Evolutionary conservation across 1,284 basidiomycete species (phyloP).

Genomic region (Apiotrichum laibachii): DNA sequence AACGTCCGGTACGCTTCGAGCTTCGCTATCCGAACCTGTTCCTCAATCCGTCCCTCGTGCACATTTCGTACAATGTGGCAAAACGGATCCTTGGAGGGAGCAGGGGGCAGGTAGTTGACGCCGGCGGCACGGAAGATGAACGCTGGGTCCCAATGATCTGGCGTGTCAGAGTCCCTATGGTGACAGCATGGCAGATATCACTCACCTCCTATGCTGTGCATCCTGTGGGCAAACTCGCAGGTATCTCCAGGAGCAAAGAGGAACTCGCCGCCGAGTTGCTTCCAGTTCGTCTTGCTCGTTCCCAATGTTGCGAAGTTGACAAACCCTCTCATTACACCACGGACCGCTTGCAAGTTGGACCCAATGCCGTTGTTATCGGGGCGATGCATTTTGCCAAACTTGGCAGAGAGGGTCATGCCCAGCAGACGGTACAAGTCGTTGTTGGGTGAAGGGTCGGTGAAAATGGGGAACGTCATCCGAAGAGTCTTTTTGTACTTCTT

Average conservation of each 20-base stretch:
- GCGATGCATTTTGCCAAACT: not conserved
- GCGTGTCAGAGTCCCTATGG: too few species aligned
- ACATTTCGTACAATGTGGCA: not conserved
- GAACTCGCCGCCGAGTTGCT: conserved; percentile 51
- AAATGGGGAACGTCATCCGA: conserved; percentile 47
- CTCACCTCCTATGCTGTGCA: conserved; percentile 22
- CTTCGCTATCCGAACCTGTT: not conserved
- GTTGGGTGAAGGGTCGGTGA: conserved; percentile 31
- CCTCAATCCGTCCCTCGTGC: not conserved
- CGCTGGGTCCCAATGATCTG: not conserved
- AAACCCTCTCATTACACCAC: conserved; percentile 42
- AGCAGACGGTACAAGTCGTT: conserved; percentile 42
- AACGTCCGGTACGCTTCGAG: not conserved
- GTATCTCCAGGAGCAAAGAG: conserved; percentile 37
- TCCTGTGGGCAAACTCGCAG: conserved; percentile 50
- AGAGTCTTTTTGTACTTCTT: conserved; percentile 46
- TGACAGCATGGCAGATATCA: not conserved
- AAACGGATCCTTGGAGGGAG: not conserved
- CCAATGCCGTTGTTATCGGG: not conserved
- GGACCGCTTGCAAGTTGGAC: not conserved
- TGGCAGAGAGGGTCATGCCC: conserved; percentile 26
- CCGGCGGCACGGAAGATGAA: conserved; percentile 1
- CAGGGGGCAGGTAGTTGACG: not conserved
- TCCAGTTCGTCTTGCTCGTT: conserved; percentile 34
- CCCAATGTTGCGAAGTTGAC: conserved; percentile 37